phyloP scores from a whole-genome alignment of 2,329 filamentous ascomycete genomes.

The Xylaria sp. region DNA sequence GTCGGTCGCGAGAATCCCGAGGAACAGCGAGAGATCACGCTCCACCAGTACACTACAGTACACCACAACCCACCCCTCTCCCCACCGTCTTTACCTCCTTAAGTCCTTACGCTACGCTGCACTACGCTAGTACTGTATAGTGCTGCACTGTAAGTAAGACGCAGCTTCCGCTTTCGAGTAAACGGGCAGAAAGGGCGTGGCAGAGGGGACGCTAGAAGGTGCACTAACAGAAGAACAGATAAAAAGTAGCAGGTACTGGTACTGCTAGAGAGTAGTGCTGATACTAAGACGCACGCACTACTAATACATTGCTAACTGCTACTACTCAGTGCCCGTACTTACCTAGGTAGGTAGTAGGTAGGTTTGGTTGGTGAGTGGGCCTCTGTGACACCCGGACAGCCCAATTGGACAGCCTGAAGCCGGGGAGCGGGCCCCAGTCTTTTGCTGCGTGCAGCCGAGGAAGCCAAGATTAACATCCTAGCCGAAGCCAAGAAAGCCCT shows the following conservation, averaged over 20 bases:
- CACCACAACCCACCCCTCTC: no score
- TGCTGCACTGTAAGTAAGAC: neutral
- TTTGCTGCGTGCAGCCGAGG: conserved; percentile 9
- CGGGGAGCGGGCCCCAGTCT: neutral
- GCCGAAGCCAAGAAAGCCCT: conserved; percentile 11
- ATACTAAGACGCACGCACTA: no score
- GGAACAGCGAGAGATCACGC: no score
- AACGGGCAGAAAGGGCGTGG: neutral
- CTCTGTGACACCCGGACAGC: neutral
- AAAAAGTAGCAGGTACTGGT: neutral
- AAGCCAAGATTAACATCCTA: no score
- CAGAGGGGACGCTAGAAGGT: conserved; percentile 4
- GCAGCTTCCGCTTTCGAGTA: conserved; percentile 23
- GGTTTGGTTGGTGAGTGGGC: no score
- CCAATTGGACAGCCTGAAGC: neutral
- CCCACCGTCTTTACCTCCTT: neutral
- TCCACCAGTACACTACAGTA: no score
- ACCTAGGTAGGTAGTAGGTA: neutral
- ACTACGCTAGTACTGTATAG: no score
- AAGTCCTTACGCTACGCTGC: no score
- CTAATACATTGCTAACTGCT: no score
- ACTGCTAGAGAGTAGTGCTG: no score
- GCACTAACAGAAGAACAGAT: neutral
- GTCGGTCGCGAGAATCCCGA: no score
- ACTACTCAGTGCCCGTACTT: no score